These are phyloP conservation scores for Myxozyma nipponensis DNA, from an alignment of 805 yeast species.

Conservation along the genomic window DNA sequence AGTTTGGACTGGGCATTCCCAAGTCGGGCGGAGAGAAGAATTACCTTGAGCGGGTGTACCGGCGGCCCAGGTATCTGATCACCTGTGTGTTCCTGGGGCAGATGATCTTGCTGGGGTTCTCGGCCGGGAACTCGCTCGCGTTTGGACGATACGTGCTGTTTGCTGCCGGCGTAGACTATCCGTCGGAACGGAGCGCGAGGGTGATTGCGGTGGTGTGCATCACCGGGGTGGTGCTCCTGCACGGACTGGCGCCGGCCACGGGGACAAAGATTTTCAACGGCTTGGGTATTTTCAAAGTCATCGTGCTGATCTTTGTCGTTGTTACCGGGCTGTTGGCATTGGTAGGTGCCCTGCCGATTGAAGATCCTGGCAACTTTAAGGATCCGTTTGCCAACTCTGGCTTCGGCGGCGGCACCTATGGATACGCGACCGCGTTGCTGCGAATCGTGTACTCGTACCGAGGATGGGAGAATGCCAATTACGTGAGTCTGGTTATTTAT, in stretches of 20 bases:
- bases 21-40: conserved; percentile 86
- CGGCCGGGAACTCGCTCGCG: conserved; percentile 76
- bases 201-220: conserved; percentile 73
- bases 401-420: conserved; percentile 42
- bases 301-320: conserved; percentile 65
- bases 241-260: conserved; percentile 56
- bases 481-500: conserved; percentile 38
- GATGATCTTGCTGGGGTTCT: conserved; percentile 76
- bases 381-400: conserved; percentile 49
- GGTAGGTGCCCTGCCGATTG: conserved; percentile 58
- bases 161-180: conserved; percentile 67
- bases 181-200: conserved; percentile 71
- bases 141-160: conserved; percentile 72
- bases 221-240: conserved; percentile 63
- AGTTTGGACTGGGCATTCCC: conserved; percentile 72
- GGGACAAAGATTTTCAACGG: conserved; percentile 42
- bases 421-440: conserved; percentile 51
- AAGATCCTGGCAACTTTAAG: conserved; percentile 56
- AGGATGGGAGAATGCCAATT: conserved; percentile 80
- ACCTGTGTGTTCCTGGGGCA: conserved; percentile 66
- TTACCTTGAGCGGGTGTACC: conserved; percentile 67
- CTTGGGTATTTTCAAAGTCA: conserved; percentile 69
- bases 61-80: conserved; percentile 63
- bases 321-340: conserved; percentile 80
- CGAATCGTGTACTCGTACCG: conserved; percentile 75